Conservation (phyloP, 2,329 filamentous ascomycete genomes). For the Diaporthe humulicola region DNA sequence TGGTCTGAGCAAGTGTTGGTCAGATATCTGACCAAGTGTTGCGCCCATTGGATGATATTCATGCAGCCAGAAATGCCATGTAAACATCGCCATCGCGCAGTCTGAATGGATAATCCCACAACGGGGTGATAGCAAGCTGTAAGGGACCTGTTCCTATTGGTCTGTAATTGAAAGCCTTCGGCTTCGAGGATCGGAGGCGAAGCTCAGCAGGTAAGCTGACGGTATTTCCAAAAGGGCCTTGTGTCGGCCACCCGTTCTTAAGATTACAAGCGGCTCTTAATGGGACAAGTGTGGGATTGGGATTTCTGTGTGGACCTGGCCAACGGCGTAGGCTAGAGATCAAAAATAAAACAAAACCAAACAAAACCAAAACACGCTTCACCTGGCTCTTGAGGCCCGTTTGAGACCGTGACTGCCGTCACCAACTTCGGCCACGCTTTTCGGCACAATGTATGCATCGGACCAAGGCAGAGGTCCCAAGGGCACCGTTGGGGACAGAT, state of each 20-base stretch:
- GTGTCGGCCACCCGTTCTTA: background rate
- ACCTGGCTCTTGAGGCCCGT: constrained; percentile 6
- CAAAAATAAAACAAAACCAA: constrained; percentile 31
- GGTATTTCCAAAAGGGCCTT: background rate
- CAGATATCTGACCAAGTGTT: background rate
- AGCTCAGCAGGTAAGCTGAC: constrained; percentile 26
- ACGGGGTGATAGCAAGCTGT: background rate
- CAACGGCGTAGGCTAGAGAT: background rate
- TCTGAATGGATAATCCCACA: background rate
- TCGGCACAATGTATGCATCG: too few species aligned
- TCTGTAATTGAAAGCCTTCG: background rate
- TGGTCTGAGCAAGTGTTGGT: background rate
- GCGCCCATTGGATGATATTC: background rate
- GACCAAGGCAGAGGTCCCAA: too few species aligned
- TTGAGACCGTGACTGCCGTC: background rate
- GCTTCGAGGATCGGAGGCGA: constrained; percentile 2
- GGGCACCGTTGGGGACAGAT: background rate
- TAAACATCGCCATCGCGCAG: too few species aligned
- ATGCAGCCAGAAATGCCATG: background rate
- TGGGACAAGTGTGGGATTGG: background rate
- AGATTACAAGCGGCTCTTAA: constrained; percentile 4
- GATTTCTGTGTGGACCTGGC: background rate
- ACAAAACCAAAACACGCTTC: constrained; percentile 16
- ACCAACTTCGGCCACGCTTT: background rate
- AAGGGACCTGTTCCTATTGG: background rate